A percentile compares a stretch with the other conserved stretches of the same genome.
Conservation (phyloP, 768 basidiomycete genomes). For the Leccinum longicurvipes region DNA sequence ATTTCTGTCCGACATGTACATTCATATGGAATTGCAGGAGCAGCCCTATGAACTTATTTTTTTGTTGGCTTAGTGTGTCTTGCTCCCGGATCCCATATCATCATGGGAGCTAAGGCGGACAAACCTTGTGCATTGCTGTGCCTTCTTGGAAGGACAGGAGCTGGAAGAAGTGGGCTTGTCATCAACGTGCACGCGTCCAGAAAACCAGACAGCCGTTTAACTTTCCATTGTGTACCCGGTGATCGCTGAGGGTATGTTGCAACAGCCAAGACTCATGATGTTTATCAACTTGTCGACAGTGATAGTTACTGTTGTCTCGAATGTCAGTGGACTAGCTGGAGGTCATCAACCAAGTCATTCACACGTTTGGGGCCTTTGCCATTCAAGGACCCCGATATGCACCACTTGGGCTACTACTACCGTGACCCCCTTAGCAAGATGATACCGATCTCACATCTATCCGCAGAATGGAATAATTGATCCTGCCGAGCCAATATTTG, state of each 20-base stretch:
- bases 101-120: neutral
- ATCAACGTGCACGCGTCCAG: slow-evolving; percentile 67
- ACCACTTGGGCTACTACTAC: neutral
- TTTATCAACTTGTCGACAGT: slow-evolving; percentile 52
- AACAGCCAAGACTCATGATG: neutral
- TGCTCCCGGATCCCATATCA: neutral
- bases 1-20: neutral
- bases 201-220: slow-evolving; percentile 82
- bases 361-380: neutral
- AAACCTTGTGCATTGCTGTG: neutral
- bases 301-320: neutral
- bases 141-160: slow-evolving; percentile 37
- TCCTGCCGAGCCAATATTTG: neutral
- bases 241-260: slow-evolving; percentile 51
- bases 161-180: slow-evolving; percentile 35
- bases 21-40: neutral
- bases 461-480: neutral
- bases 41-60: neutral
- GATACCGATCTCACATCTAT: neutral
- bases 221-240: slow-evolving; percentile 74
- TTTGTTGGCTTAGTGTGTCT: neutral
- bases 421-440: neutral
- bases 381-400: neutral
- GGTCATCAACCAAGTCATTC: neutral
- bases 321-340: neutral